A percentile compares a stretch with the other conserved stretches of the same genome.
Conservation (phyloP, 352 stramenopile species). For the Phytophthora idaei region DNA sequence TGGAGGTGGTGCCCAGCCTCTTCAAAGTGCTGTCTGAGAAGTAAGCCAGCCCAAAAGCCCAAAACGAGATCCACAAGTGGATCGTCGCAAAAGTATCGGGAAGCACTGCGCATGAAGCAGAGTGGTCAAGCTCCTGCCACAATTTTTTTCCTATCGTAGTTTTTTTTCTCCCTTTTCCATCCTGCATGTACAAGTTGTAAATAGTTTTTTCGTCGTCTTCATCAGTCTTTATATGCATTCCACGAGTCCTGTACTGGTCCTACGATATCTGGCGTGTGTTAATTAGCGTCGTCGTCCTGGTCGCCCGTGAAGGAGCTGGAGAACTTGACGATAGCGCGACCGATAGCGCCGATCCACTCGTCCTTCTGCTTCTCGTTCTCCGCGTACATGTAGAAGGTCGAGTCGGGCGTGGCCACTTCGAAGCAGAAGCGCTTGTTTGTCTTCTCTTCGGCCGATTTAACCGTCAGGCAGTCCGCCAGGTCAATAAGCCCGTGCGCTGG, state of each 20-base stretch:
- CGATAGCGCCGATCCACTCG: constrained; percentile 95
- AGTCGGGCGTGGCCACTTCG: constrained; percentile 88
- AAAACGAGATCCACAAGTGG: too few relatives aligned
- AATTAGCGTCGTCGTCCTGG: constrained; percentile 70
- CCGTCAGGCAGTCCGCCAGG: constrained; percentile 88
- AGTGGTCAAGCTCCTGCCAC: background rate
- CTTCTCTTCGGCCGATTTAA: constrained; percentile 92
- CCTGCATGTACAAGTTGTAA: constrained; percentile 37
- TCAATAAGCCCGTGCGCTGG: constrained; percentile 90
- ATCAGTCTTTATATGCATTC: constrained; percentile 1
- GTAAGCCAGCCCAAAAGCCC: constrained; percentile 30
- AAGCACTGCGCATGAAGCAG: constrained; percentile 33
- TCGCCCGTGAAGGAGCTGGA: constrained; percentile 96
- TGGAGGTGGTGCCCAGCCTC: constrained; percentile 85
- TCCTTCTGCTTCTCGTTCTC: constrained; percentile 93
- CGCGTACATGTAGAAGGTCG: constrained; percentile 93
- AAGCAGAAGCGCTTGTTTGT: constrained; percentile 93
- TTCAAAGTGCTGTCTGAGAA: constrained; percentile 89
- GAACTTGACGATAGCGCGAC: constrained; percentile 97
- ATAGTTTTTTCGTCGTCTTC: constrained; percentile 29
- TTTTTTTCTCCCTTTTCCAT: constrained; percentile 20
- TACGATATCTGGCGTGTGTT: background rate
- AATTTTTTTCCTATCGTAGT: constrained; percentile 3
- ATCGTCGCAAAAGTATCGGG: background rate
- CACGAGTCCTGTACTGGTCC: background rate